A percentile compares a stretch with the other conserved stretches of the same genome.
Conservation (phyloP, 2,329 filamentous ascomycete genomes). For the Cordyceps pruinosa region DNA sequence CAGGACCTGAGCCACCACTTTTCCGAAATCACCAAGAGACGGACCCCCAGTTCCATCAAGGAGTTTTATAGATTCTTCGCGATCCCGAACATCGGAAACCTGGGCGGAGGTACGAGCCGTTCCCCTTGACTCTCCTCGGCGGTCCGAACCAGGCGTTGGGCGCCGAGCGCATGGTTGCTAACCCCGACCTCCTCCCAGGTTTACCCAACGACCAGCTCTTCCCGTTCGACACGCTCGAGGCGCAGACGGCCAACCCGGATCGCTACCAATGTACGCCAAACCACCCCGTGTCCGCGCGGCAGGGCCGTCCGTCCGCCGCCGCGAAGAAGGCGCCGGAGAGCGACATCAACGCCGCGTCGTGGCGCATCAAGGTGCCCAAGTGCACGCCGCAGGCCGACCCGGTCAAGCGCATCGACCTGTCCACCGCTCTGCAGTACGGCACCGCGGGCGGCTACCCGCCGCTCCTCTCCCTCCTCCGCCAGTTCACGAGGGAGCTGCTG, state of each 20-base stretch:
- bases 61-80: conserved; percentile 77
- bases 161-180: background rate
- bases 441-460: conserved; percentile 75
- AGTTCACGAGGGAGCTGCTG: conserved; percentile 69
- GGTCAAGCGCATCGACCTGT: conserved; percentile 68
- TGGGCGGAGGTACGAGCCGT: conserved; percentile 49
- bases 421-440: conserved; percentile 81
- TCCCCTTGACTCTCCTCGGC: conserved; percentile 4
- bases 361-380: conserved; percentile 67
- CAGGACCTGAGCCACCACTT: conserved; percentile 74
- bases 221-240: conserved; percentile 85
- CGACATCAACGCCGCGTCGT: conserved; percentile 30
- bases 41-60: conserved; percentile 64
- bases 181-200: conserved; percentile 39
- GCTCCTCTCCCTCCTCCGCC: conserved; percentile 67
- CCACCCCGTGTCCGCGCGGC: conserved; percentile 32
- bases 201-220: conserved; percentile 78
- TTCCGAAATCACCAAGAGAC: conserved; percentile 60
- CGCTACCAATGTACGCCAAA: conserved; percentile 68
- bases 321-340: conserved; percentile 15
- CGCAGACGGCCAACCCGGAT: conserved; percentile 65
- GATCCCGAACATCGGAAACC: conserved; percentile 55
- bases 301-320: conserved; percentile 14
- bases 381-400: conserved; percentile 50
- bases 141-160: background rate